Evolutionary conservation across 2,329 filamentous ascomycete species (phyloP), one percentile per base, ranked within the genome.

Genomic region (Tolypocladium capitatum): DNA sequence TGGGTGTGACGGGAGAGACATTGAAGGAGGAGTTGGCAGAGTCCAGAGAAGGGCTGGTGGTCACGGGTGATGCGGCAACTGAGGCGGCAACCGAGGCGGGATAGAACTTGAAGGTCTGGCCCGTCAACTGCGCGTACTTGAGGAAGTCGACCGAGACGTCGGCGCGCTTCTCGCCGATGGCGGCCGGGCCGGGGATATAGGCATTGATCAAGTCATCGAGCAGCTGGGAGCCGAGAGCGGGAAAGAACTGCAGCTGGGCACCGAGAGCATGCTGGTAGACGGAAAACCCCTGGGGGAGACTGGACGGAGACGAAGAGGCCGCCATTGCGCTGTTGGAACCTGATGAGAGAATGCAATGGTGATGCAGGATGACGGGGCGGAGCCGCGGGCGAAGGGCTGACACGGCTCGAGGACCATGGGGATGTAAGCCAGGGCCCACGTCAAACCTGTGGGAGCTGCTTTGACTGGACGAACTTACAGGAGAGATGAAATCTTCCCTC

Each of bases 181-280:
- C 67, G 45, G 66, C 69, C 45, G 72, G 58, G 45, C 77, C 75
- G 43, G 74, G 64, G 45, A 82, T 61, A 60, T 80, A 80, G 52
- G 72, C 69, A 60, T 78, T 66, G 56, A 83, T 72, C 60, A 83
- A 64, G 46, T 74, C 67, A 56, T 81, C 77, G 46, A 83, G 71
- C 62, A 86, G 73, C 64, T 75, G 56, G 51, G 74, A 69, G 59
- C 81, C 68, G 64, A 87, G 68, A 57, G 82, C 67, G 68, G 86
- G 74, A 61, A 81, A 65, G 74, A 87, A 80, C 65, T 87, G 69
- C 48, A 83, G 68, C 51, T 73, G 65, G 43, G 73, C 70, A 46
- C 78, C 78, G 47, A 78, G 67, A 44, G 68, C 61, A 40, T 76
- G 70, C 67, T 83, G 79, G 59, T 72, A 78, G 60, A 82, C 70